These are phyloP conservation scores for Musa beccarii DNA, from an alignment of 176 grass and related monocot species.

Conservation along the genomic window DNA sequence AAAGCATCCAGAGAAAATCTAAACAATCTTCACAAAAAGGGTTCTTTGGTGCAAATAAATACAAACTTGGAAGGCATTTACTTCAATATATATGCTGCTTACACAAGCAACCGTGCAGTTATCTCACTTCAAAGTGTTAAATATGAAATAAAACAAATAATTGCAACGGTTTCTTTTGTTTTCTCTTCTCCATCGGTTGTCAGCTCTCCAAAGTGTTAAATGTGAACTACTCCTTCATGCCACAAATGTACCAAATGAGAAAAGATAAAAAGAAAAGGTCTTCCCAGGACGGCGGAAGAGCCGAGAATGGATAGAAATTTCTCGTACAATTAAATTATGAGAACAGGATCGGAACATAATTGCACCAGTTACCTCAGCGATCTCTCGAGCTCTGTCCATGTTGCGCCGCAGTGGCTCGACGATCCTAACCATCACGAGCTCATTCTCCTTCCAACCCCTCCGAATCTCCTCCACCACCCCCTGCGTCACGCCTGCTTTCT, in stretches of 20 bases:
- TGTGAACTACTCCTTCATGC: no score
- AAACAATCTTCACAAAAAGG: no score
- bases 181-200: neutral
- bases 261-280: neutral
- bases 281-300: neutral
- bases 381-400: constrained; percentile 67
- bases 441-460: constrained; percentile 27
- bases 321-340: neutral
- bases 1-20: no score
- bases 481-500: constrained; percentile 56
- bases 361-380: constrained; percentile 36
- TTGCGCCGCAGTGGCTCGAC: constrained; percentile 50
- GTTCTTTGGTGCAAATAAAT: no score
- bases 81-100: no score
- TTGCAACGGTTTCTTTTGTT: neutral
- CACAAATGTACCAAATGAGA: no score
- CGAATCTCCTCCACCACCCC: constrained; percentile 41
- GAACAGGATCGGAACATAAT: neutral
- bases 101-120: no score
- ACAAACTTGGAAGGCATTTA: no score
- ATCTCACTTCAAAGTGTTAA: neutral
- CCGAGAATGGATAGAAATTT: neutral
- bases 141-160: neutral
- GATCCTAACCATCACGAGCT: constrained; percentile 40
- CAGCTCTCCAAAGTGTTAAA: no score